A percentile compares a stretch with the other conserved stretches of the same genome.
These are phyloP conservation scores for Tulasnella sp. DNA, from an alignment of 768 basidiomycete genomes.

Conservation along the genomic window DNA sequence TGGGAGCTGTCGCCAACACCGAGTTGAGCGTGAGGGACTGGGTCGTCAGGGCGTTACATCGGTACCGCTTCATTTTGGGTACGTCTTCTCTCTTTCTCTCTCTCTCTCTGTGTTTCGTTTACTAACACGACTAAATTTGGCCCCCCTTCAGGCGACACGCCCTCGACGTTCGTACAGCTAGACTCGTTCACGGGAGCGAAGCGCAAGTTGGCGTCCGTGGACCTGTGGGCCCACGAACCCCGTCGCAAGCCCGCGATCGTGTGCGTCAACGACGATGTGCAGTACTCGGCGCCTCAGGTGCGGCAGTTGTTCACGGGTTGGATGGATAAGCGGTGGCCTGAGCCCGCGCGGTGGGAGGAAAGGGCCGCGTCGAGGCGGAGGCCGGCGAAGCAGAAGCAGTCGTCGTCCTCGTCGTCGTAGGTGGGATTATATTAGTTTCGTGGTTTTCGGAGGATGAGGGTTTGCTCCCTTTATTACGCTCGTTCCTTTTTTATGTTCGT, in stretches of 20 bases:
- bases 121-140: not conserved
- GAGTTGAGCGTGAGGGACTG: constrained; percentile 7
- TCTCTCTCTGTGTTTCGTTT: not conserved
- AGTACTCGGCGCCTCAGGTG: not conserved
- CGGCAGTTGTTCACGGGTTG: constrained; percentile 7
- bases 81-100: not conserved
- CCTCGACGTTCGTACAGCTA: constrained; percentile 7
- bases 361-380: not conserved
- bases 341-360: constrained; percentile 11
- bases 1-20: not conserved
- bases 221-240: not conserved
- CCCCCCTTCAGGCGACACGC: not conserved
- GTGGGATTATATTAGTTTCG: too few relatives aligned
- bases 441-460: too few relatives aligned
- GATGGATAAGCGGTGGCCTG: constrained; percentile 8
- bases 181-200: not conserved
- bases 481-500: too few relatives aligned
- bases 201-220: not conserved
- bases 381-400: too few relatives aligned
- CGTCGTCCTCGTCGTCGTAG: too few relatives aligned
- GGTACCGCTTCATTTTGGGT: constrained; percentile 16
- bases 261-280: constrained; percentile 17
- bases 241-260: not conserved
- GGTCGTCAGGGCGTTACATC: constrained; percentile 4
- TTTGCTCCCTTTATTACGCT: too few relatives aligned